Percentiles rank a stretch among this genome's conserved stretches.
Evolutionary conservation across 192 early-diverging fungal genomes (phyloP).

Genomic region (Coemansia sp.): DNA sequence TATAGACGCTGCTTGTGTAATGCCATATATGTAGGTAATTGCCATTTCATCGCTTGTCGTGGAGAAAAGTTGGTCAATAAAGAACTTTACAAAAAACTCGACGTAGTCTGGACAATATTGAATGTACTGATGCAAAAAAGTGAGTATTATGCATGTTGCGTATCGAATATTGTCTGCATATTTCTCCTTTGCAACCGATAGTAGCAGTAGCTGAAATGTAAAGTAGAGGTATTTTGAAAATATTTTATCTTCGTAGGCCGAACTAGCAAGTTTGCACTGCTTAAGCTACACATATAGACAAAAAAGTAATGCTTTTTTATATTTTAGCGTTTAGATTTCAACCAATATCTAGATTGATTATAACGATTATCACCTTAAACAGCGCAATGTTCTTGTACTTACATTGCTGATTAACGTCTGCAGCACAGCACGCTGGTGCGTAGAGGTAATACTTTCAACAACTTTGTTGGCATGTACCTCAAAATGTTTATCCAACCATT

Average conservation of each 20-base stretch:
- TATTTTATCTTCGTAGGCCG: constrained; percentile 8
- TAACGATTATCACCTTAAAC: background rate
- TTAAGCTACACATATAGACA: constrained; percentile 24
- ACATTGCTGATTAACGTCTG: constrained; percentile 1
- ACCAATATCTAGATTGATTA: background rate
- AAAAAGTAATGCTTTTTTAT: background rate
- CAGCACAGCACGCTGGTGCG: background rate
- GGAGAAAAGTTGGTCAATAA: constrained; percentile 20
- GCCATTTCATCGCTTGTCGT: constrained; percentile 21
- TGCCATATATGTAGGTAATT: constrained; percentile 29
- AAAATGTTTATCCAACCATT: background rate
- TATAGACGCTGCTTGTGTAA: constrained; percentile 27
- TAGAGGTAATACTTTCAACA: background rate
- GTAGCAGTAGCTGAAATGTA: constrained; percentile 30
- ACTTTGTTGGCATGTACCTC: background rate
- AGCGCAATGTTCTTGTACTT: background rate
- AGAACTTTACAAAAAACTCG: constrained; percentile 23
- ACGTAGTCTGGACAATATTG: constrained; percentile 30
- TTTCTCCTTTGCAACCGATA: constrained; percentile 29
- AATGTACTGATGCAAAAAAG: constrained; percentile 40
- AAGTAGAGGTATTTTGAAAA: constrained; percentile 19
- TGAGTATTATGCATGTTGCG: constrained; percentile 22
- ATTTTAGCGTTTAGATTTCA: too few species aligned
- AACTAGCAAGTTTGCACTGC: constrained; percentile 9
- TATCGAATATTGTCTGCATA: constrained; percentile 27